Evolutionary conservation across 495 filamentous ascomycete genomes (phyloP), one percentile per base, ranked within the genome.

Genomic region (Peziza echinospora): DNA sequence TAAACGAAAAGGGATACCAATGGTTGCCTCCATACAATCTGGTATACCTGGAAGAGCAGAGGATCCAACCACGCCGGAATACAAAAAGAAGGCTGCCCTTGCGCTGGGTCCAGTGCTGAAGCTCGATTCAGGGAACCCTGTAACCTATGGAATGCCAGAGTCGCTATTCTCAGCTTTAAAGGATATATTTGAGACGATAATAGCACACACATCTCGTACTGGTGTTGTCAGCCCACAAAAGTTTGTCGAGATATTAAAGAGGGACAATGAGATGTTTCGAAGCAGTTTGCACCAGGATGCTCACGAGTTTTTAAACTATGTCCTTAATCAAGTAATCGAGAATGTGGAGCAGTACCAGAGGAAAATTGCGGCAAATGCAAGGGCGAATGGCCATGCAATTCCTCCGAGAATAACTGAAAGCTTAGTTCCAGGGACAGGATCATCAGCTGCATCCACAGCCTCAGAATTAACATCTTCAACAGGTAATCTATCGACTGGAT

Each of bases 261-360:
- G 82, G 23, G 84, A 96, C 51, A 86, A 96, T 58, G 91, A 96
- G 60, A 92, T 93, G 84, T 97, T 96, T 53, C 80, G 85, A 42
- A 81, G 80, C 28, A 78, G 84, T 21, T 91, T 93, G 81, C 89
- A 97, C 62, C 89, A 97, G 63, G 89, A 97, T 65, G 89, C 89
- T 5, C 89, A 97, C 57, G 89, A 97, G 53, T 97, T 97, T 56
- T 72, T 94, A 49, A 93, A 92, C 49, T 68, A 93, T 11, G 71
- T 97, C 1, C 70, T 97, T n/a, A 97, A 97, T 56, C 79, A 93
- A 55, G 84, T 96, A 13, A 86, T 97, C 25, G 74, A 83, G 10
- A 91, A 91, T 55, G 84, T 96, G 16, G 91, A 96, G 61, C 73
- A 73, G 16, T 51, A 60, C 24, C 65, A 51, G 47, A 64, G 26